phyloP scores from a whole-genome alignment of 2,329 filamentous ascomycete species.

The Sporothrix mexicana region DNA sequence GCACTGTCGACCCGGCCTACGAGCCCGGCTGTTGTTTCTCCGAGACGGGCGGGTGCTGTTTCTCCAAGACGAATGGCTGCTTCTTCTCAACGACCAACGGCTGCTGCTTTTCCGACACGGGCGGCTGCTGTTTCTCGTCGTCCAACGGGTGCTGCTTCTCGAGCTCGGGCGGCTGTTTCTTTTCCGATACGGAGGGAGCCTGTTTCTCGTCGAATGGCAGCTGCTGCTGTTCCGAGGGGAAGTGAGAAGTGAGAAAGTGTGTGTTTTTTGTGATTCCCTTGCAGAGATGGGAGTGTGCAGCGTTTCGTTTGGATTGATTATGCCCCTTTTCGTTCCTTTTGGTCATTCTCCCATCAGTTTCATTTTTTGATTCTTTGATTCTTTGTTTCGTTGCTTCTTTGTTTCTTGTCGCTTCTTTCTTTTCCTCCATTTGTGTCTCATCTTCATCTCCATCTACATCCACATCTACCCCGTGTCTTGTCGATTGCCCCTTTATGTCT shows the following conservation, averaged over 20 bases:
- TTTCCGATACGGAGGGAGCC: constrained; percentile 32
- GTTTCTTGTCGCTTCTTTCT: background rate
- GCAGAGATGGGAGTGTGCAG: background rate
- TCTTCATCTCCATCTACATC: background rate
- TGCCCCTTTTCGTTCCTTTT: background rate
- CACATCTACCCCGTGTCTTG: background rate
- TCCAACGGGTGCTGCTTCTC: constrained; percentile 30
- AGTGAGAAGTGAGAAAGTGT: background rate
- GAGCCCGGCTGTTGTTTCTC: constrained; percentile 29
- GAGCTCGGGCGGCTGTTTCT: constrained; percentile 24
- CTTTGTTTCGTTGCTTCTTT: no score
- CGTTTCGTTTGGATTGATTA: background rate
- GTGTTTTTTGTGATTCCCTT: background rate
- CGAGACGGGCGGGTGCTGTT: constrained; percentile 28
- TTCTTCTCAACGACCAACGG: constrained; percentile 23
- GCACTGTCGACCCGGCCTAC: constrained; percentile 10
- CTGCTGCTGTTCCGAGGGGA: constrained; percentile 33
- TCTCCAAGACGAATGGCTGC: constrained; percentile 22
- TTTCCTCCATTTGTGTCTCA: background rate
- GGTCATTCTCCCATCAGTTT: background rate
- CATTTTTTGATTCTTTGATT: background rate
- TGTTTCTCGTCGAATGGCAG: constrained; percentile 37
- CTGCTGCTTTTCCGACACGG: constrained; percentile 36
- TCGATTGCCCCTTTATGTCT: background rate
- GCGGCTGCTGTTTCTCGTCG: constrained; percentile 27